phyloP scores from a whole-genome alignment of 2,329 filamentous ascomycete species.

The Lojkania enalia region DNA sequence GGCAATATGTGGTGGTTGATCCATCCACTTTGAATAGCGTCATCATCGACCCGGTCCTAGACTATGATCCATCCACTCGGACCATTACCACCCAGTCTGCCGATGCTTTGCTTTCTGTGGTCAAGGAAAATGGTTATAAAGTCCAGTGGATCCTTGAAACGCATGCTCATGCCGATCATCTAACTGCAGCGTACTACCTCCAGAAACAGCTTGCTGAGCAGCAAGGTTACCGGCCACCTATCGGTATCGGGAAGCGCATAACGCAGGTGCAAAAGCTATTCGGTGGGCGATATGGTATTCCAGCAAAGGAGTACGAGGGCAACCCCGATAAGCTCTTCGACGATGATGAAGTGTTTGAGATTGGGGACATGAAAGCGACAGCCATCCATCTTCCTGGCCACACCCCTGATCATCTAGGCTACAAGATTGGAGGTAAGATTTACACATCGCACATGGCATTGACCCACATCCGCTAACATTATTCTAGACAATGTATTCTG shows the following conservation, averaged over 20 bases:
- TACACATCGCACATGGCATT: not conserved
- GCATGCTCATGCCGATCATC: conserved; percentile 63
- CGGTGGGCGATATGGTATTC: conserved; percentile 53
- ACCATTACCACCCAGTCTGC: conserved; percentile 57
- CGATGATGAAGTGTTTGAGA: conserved; percentile 57
- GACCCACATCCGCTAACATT: conserved; percentile 3
- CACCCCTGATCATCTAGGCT: conserved; percentile 64
- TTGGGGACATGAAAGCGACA: conserved; percentile 53
- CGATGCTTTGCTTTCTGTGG: conserved; percentile 53
- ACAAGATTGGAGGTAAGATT: conserved; percentile 52
- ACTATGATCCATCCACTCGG: conserved; percentile 55
- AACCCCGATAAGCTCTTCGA: conserved; percentile 59
- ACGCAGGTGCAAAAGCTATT: conserved; percentile 56
- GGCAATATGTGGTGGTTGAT: conserved; percentile 65
- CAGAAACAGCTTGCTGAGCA: conserved; percentile 46
- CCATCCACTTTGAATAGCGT: conserved; percentile 52
- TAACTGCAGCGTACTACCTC: conserved; percentile 63
- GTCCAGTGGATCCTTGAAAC: conserved; percentile 63
- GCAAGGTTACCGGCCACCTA: conserved; percentile 45
- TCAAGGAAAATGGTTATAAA: conserved; percentile 52
- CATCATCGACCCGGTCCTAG: conserved; percentile 66
- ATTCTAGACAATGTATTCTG: conserved; percentile 37
- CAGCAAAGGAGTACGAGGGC: conserved; percentile 46
- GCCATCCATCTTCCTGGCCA: conserved; percentile 63
- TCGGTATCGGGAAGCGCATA: conserved; percentile 62